Evolutionary conservation across 1,284 basidiomycete genomes (phyloP), one percentile per base, ranked within the genome.

Genomic region (Athelia sp.): DNA sequence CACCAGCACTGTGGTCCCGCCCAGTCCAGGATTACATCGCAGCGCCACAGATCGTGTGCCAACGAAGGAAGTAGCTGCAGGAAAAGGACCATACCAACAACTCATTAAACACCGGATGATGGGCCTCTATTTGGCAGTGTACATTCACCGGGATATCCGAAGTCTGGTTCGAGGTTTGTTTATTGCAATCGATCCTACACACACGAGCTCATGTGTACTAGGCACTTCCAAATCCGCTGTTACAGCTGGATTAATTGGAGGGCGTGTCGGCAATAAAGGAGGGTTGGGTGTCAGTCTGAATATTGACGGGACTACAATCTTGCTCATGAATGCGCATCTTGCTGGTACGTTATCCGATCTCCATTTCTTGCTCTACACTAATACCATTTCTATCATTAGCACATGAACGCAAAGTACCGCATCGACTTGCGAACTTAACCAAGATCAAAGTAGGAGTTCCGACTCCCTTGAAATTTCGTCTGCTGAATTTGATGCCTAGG

Each of bases 291-390:
- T 94, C 53, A 89, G 86, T 50, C 62, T 93, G 43, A 84, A 90
- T 54, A 70, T 95, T 15, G 82, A 79, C 45, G 81, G 79, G 3
- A 82, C 80, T 4, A 84, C 89, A 0, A 72, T 94, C 31, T 72
- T 95, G 14, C 93, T 95, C 62, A 68, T 95, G 55, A 94, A 93
- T 56, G 87, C 89, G 1, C 93, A 95, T 64, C 71, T 95, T n/a
- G 89, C 91, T 47, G 86, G 86, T 85, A 53, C 24, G 73, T 66
- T n/a, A 15, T 29, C 26, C 34, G 17, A n/a, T 43, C 24, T 26
- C n/a, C n/a, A 6, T 31, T n/a, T 49, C 40, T 6, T 40, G n/a
- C 35, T 21, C 24, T 42, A 48, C 51, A 24, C 17, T 18, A 17
- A 9, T 46, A n/a, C 56, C 35, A 50, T 47, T 48, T 10, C 59